Base-by-base conservation (phyloP, 768 basidiomycete genomes). In the Termitomyces sp. region DNA sequence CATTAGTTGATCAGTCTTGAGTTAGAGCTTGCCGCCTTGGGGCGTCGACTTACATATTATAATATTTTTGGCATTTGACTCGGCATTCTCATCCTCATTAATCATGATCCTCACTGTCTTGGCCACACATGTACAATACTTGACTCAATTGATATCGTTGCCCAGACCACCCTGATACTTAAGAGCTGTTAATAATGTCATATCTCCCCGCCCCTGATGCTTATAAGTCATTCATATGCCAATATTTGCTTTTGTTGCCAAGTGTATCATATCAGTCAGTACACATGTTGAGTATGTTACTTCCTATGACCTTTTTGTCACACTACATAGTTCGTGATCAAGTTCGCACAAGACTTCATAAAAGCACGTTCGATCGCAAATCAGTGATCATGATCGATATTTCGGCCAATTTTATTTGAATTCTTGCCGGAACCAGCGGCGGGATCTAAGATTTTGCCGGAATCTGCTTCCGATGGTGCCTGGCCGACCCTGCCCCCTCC, bases 381-480 rank as follows among this genome's bases (percentile, higher is more conserved):
- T 68, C 68, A 66, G 63, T 71, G 70, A 71, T 71, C 70, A 71
- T 71, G 70, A 71, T 71, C 68, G 68, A 67, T 68, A 57, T 58
- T n/a, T 66, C 64, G 62, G 65, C 57, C 34, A 55, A 61, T 60
- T 64, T 61, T 65, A 47, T 60, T 54, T 28, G 28, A 26, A 51
- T 41, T 53, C 50, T 62, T 40, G 57, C 51, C 62, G 63, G 61
- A 52, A 58, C 43, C 44, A 42, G 37, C 65, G 61, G 59, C n/a
- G 57, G 59, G 57, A 59, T 64, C 60, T 61, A 43, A 61, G 57
- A 55, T 60, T 49, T 38, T 45, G 26, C 59, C 48, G 41, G 50
- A 51, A 57, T 56, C 55, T 66, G 54, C 65, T 64, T 63, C 65
- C 68, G 68, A 68, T 67, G 65, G 67, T 69, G 68, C 69, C 68